These are phyloP conservation scores for Tulasnella sp. DNA, from an alignment of 768 basidiomycete species.

Conservation along the genomic window DNA sequence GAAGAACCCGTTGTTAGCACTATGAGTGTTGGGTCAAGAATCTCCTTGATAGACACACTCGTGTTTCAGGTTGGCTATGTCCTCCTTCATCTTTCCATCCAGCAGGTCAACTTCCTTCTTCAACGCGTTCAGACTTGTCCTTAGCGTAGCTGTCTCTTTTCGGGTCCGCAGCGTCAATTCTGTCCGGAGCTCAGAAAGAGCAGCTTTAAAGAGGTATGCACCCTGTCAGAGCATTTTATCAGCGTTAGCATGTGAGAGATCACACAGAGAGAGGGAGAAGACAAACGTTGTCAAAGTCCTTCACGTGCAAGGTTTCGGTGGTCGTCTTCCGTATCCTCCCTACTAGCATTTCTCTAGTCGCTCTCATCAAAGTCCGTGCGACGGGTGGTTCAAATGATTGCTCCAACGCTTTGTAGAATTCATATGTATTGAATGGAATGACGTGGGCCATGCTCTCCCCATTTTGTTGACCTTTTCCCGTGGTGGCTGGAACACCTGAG, in stretches of 20 bases:
- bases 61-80: conserved; percentile 83
- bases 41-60: conserved; percentile 62
- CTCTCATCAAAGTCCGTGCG: conserved; percentile 80
- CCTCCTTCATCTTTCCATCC: conserved; percentile 92
- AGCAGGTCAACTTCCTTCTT: conserved; percentile 85
- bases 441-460: conserved; percentile 6
- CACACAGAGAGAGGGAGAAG: neutral
- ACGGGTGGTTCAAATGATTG: conserved; percentile 73
- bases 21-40: conserved; percentile 10
- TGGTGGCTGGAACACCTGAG: conserved; percentile 3
- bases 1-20: conserved; percentile 9
- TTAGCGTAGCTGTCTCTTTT: conserved; percentile 83
- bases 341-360: conserved; percentile 76
- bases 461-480: neutral
- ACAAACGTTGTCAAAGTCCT: conserved; percentile 83
- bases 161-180: conserved; percentile 81
- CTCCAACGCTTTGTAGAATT: conserved; percentile 71
- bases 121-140: conserved; percentile 72
- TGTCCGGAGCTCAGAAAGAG: conserved; percentile 84
- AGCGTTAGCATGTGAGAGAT: neutral
- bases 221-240: conserved; percentile 55
- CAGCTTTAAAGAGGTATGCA: conserved; percentile 94
- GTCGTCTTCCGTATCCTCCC: conserved; percentile 73
- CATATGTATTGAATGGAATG: conserved; percentile 79
- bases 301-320: conserved; percentile 69